Evolutionary conservation across 768 basidiomycete species (phyloP), one percentile per base, ranked within the genome.

Genomic region (Fibroporia radiculosa): DNA sequence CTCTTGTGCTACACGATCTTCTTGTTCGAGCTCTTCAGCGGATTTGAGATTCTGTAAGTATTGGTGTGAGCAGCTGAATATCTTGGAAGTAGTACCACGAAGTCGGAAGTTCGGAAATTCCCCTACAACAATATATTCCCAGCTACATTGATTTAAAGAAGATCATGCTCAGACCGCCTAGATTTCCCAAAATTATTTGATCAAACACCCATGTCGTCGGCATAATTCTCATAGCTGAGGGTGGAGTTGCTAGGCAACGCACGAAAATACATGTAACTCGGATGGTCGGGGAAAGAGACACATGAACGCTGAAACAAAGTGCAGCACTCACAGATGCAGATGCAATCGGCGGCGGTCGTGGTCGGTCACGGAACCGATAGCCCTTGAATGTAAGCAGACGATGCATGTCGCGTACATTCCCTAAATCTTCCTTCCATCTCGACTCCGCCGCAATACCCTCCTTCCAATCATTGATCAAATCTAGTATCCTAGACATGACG

Each of bases 381-480:
- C 95, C 96, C 61, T 98, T 99, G 75, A 93, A 97, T 5, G 81
- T 84, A 54, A 99, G 63, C 43, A 99, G 63, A 19, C 95, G 70
- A 63, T 97, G 90, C 96, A 99, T 99, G 66, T 99, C 96, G 53
- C 95, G 66, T 47, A 99, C 96, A 57, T 98, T 97, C 7, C 89
- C 90, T 37, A 99, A 69, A 64, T 98, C 95, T 47, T 98, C 96
- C 61, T 89, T 91, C 82, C 91, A 93, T 60, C 93, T 80, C 36
- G 85, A 88, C 25, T 87, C 83, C 0, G 70, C 59, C 58, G 95
- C 98, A 35, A 99, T 87, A 2, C 83, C 83, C 59, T 93, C 90
- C 68, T 93, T 96, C 96, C 96, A 99, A 39, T 74, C 70, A 52
- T 95, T 79, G 32, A 99, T 93, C 49, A 95, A 72, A 54, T 96